Conservation (phyloP, 495 filamentous ascomycete species). For the Lasiosphaeriaceae sp. region DNA sequence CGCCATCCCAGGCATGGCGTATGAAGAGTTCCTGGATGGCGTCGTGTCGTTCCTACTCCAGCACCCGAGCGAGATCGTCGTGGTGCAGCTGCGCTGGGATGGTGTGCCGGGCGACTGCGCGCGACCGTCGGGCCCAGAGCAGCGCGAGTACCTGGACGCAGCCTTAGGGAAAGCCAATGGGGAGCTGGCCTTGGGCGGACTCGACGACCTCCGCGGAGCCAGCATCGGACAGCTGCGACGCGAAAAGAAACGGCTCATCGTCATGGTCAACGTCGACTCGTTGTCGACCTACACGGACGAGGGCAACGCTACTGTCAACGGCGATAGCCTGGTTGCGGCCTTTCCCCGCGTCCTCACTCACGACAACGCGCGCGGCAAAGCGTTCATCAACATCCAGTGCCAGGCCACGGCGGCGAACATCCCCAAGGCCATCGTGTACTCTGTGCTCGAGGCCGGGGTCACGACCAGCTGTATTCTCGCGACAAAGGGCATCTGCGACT, state of each 20-base stretch:
- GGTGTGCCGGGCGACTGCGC: constrained; percentile 47
- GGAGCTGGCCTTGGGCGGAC: constrained; percentile 25
- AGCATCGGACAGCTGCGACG: constrained; percentile 41
- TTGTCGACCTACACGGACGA: constrained; percentile 50
- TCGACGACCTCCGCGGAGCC: constrained; percentile 32
- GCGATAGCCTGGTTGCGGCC: constrained; percentile 42
- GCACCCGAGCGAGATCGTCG: constrained; percentile 47
- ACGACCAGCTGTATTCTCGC: constrained; percentile 43
- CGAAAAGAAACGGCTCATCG: constrained; percentile 43
- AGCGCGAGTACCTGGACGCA: constrained; percentile 35
- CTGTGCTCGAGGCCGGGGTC: constrained; percentile 40
- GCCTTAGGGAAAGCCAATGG: constrained; percentile 30
- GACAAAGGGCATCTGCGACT: constrained; percentile 50
- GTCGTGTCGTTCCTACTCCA: constrained; percentile 41
- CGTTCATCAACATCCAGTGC: constrained; percentile 49
- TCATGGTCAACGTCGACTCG: constrained; percentile 40
- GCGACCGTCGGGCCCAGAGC: constrained; percentile 39
- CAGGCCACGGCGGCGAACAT: constrained; percentile 54
- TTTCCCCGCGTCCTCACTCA: constrained; percentile 34
- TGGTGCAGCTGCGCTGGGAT: constrained; percentile 52
- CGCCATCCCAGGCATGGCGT: constrained; percentile 52
- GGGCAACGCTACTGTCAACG: constrained; percentile 48
- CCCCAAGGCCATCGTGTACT: constrained; percentile 42
- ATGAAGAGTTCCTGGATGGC: constrained; percentile 43
- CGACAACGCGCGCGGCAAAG: constrained; percentile 34